Conservation (phyloP, 1,139 yeast genomes). For the Zygosaccharomyces pseudobailii region DNA sequence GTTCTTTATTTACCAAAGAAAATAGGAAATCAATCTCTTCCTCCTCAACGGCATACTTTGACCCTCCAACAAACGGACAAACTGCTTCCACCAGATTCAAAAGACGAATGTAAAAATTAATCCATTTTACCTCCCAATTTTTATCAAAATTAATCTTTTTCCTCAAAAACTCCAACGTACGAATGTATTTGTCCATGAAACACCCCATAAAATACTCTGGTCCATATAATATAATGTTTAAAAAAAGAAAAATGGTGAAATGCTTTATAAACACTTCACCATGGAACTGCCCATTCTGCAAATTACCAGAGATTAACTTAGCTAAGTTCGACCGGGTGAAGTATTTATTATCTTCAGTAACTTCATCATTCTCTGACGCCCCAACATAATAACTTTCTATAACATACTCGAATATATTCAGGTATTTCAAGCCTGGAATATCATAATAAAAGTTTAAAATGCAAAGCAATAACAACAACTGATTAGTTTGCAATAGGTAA, state of each 20-base stretch:
- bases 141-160: slow-evolving; percentile 23
- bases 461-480: slow-evolving; percentile 14
- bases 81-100: slow-evolving; percentile 12
- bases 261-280: slow-evolving; percentile 21
- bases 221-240: slow-evolving; percentile 20
- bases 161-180: slow-evolving; percentile 16
- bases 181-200: slow-evolving; percentile 14
- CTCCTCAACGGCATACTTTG: slow-evolving; percentile 3
- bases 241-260: slow-evolving; percentile 17
- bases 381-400: slow-evolving; percentile 13
- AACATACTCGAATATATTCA: slow-evolving; percentile 13
- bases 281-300: slow-evolving; percentile 11
- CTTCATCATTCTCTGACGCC: slow-evolving; percentile 4
- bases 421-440: slow-evolving; percentile 15
- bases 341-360: background rate
- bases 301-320: slow-evolving; percentile 10
- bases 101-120: slow-evolving; percentile 17
- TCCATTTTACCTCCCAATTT: slow-evolving; percentile 23
- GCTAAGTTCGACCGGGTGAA: slow-evolving; percentile 8
- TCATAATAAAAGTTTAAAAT: slow-evolving; percentile 24
- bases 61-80: background rate
- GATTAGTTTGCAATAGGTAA: slow-evolving; percentile 13
- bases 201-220: slow-evolving; percentile 15
- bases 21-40: slow-evolving; percentile 5
- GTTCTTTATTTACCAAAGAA: background rate